Evolutionary conservation across 148 eudicot genomes (phyloP).

Genomic region (Mesembryanthemum crystallinum): DNA sequence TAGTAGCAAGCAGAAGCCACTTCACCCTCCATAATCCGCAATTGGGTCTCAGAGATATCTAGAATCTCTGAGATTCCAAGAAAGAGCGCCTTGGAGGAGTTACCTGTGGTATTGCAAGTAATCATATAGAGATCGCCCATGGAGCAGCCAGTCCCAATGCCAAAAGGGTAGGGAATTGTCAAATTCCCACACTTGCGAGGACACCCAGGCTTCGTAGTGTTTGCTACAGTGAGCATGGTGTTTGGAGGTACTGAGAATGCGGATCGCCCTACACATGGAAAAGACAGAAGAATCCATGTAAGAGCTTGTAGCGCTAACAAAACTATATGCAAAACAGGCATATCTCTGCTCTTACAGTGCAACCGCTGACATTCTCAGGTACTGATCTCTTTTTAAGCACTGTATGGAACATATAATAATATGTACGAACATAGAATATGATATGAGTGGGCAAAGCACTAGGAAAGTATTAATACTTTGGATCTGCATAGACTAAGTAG

Average conservation of each 20-base stretch:
- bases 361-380: too few species aligned
- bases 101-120: not conserved
- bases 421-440: too few species aligned
- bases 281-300: not conserved
- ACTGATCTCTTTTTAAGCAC: too few species aligned
- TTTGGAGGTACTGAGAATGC: not conserved
- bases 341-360: not conserved
- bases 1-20: not conserved
- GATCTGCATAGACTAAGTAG: too few species aligned
- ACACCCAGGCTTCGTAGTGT: slow-evolving; percentile 19
- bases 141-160: slow-evolving; percentile 11
- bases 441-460: too few species aligned
- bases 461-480: too few species aligned
- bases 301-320: not conserved
- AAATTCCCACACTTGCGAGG: slow-evolving; percentile 26
- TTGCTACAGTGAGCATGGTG: slow-evolving; percentile 21
- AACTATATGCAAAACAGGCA: not conserved
- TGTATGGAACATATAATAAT: too few species aligned
- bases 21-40: not conserved
- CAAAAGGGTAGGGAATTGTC: slow-evolving; percentile 28
- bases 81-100: not conserved
- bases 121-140: slow-evolving; percentile 15
- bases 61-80: not conserved
- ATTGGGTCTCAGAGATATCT: slow-evolving; percentile 17
- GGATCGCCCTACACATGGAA: not conserved